These are phyloP conservation scores for Chlorella sp. DNA, from an alignment of 139 green algal species.

Conservation along the genomic window DNA sequence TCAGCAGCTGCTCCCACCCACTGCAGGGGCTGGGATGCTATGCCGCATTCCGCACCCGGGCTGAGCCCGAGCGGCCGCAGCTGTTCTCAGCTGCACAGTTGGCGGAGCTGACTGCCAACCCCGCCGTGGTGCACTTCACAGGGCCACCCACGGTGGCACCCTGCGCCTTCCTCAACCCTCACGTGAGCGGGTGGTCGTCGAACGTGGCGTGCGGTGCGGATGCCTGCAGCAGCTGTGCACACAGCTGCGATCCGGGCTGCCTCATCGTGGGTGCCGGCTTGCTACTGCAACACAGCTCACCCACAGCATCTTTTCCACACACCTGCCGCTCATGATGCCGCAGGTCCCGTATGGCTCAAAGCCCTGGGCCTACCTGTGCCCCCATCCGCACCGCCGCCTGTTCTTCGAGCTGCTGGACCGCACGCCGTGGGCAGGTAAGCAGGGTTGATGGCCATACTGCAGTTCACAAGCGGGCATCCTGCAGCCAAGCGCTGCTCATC, in stretches of 20 bases:
- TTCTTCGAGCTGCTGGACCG: conserved; percentile 15
- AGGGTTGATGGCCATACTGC: too few relatives aligned
- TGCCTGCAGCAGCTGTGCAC: too few relatives aligned
- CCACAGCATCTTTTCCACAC: neutral
- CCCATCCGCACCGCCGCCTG: neutral
- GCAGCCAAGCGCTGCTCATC: too few relatives aligned
- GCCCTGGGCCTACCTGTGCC: conserved; percentile 33
- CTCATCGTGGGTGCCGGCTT: too few relatives aligned
- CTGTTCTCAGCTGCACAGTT: conserved; percentile 1
- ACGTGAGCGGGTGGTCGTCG: neutral
- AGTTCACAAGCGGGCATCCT: too few relatives aligned
- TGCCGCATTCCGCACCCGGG: neutral
- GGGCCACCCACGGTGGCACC: neutral
- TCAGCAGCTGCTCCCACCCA: too few relatives aligned
- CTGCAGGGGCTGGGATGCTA: conserved; percentile 5
- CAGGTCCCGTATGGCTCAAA: conserved; percentile 31
- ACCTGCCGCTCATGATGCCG: too few relatives aligned
- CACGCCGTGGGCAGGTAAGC: conserved; percentile 10
- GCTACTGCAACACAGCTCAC: neutral
- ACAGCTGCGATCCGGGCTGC: too few relatives aligned
- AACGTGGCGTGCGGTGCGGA: too few relatives aligned
- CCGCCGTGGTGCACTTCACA: conserved; percentile 25
- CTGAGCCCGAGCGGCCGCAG: neutral
- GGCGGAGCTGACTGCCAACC: neutral
- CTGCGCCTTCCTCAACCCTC: conserved; percentile 5